Evolutionary conservation across 2,329 filamentous ascomycete genomes (phyloP).

Genomic region (Epicoccum nigrum): DNA sequence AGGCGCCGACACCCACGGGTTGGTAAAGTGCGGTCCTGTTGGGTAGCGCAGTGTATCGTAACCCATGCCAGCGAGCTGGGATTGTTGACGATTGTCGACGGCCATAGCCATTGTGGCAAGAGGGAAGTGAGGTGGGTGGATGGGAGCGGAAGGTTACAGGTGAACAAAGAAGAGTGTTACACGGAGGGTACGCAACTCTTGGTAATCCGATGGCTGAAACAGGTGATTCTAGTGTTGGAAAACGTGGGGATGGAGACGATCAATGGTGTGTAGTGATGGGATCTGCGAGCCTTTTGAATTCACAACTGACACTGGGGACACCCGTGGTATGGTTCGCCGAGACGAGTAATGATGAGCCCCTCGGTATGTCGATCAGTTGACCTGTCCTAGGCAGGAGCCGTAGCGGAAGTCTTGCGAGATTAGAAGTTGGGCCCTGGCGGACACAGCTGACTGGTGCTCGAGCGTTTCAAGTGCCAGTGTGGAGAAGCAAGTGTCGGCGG

Average conservation of each 20-base stretch:
- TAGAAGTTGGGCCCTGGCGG: conserved; percentile 34
- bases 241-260: conserved; percentile 58
- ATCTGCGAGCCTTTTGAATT: conserved; percentile 56
- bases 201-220: conserved; percentile 42
- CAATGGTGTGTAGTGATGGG: conserved; percentile 53
- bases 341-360: conserved; percentile 45
- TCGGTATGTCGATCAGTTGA: conserved; percentile 47
- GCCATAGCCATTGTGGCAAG: conserved; percentile 81
- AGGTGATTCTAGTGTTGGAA: conserved; percentile 43
- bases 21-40: conserved; percentile 76
- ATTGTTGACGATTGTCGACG: conserved; percentile 82
- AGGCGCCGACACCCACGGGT: conserved; percentile 78
- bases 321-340: conserved; percentile 40
- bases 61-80: conserved; percentile 69
- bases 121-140: conserved; percentile 14
- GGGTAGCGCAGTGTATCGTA: conserved; percentile 81
- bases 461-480: conserved; percentile 49
- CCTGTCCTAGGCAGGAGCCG: conserved; percentile 43
- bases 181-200: conserved; percentile 30
- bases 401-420: conserved; percentile 48
- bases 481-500: conserved; percentile 36
- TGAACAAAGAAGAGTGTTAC: conserved; percentile 36
- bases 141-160: conserved; percentile 17
- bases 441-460: conserved; percentile 43
- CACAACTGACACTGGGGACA: conserved; percentile 45